phyloP scores from a whole-genome alignment of 805 yeast species.

The Yarrowia sp. region DNA sequence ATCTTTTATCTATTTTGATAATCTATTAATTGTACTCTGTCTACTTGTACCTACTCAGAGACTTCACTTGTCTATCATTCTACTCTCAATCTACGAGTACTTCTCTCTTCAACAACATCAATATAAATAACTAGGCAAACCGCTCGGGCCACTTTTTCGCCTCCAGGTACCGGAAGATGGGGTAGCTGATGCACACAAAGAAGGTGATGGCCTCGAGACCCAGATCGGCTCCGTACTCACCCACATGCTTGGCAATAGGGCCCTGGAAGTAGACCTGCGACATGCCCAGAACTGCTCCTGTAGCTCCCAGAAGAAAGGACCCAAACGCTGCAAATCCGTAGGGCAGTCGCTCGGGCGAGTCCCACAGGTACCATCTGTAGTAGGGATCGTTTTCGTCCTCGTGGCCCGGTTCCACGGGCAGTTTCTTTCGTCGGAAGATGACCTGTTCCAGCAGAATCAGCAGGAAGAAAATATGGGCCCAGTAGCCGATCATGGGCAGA shows the following conservation, averaged over 20 bases:
- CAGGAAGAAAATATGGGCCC: slow-evolving; percentile 84
- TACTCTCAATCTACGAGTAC: no score
- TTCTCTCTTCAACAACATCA: no score
- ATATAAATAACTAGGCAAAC: slow-evolving; percentile 6
- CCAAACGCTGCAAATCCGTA: slow-evolving; percentile 73
- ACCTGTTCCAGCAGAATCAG: slow-evolving; percentile 73
- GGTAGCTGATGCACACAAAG: slow-evolving; percentile 57
- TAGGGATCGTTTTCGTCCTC: slow-evolving; percentile 56
- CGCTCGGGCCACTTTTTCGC: slow-evolving; percentile 51
- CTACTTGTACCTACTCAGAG: no score
- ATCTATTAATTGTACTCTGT: no score
- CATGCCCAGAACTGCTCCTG: slow-evolving; percentile 88
- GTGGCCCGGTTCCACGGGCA: slow-evolving; percentile 46
- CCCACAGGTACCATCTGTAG: slow-evolving; percentile 74
- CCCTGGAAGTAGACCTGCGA: slow-evolving; percentile 85
- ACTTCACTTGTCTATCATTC: no score
- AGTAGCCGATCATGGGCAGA: slow-evolving; percentile 89
- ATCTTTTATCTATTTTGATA: no score
- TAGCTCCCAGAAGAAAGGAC: slow-evolving; percentile 73
- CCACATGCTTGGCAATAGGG: slow-evolving; percentile 69
- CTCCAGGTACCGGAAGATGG: slow-evolving; percentile 70
- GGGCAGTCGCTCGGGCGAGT: slow-evolving; percentile 65
- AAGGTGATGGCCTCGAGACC: slow-evolving; percentile 83
- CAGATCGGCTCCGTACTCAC: slow-evolving; percentile 76
- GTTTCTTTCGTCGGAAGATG: slow-evolving; percentile 64